Base-by-base conservation (phyloP, 805 yeast species). In the Cyberlindnera subsufficiens region DNA sequence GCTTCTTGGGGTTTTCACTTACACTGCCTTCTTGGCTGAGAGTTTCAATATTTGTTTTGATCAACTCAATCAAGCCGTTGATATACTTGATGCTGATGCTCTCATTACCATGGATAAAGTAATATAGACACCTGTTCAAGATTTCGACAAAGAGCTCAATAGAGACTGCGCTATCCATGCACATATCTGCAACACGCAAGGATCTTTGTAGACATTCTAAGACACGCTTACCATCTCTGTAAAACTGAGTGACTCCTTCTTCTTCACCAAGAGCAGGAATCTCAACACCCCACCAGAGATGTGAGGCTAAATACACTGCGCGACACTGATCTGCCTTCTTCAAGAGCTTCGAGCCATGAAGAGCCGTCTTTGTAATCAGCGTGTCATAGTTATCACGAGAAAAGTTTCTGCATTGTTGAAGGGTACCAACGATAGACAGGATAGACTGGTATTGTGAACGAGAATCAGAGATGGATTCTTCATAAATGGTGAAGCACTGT, bases 301-400 rank as follows among this genome's bases (percentile, higher is more conserved):
- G 97, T 1, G 96, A 81, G 35, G 96, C 90, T 40, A 78, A 64
- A 59, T 85, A 87, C 6, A 89, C 95, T 0, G 96, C 82, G 14
- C 97, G 77, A 61, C 97, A 90, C 63, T 93, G 99, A 56, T 91
- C 98, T 30, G 93, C 89, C 61, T 91, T 91, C 61, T 86, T 88
- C 55, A 91, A 71, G 39, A 93, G 70, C 61, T 86, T 87, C 13
- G 96, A 86, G 5, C 96, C 95, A 55, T 88, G 87, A 38, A 90
- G 66, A 1, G 96, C 88, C 37, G 90, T 75, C 60, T 89, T 84
- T 14, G 95, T 85, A 39, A 90, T 88, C 51, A 91, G 68, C 4
- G 79, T 75, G 52, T 88, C 93, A 63, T 86, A 91, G 60, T 79
- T 86, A 29, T 85, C 95, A 37, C 71, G 65, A 37, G 71, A 68